Percentiles rank a stretch among this genome's conserved stretches.
Evolutionary conservation across 192 early-diverging fungal species (phyloP).

Genomic region (Dispira simplex): DNA sequence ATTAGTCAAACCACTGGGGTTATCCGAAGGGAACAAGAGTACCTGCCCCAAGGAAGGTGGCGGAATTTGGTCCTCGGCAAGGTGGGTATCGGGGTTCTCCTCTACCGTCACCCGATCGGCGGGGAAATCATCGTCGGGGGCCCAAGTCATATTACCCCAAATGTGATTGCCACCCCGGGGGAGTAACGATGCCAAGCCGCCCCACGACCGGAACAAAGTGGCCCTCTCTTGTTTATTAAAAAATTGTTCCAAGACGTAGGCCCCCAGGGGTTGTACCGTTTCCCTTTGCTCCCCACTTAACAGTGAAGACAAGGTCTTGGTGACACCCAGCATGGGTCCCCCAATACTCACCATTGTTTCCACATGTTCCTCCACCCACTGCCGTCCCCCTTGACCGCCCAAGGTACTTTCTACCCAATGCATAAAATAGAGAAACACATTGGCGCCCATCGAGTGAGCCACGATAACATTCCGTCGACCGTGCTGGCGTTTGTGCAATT

Average conservation of each 20-base stretch:
- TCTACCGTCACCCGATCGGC: conserved; percentile 22
- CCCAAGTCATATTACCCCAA: conserved; percentile 49
- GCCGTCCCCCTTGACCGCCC: conserved; percentile 48
- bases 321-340: conserved; percentile 71
- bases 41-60: conserved; percentile 33
- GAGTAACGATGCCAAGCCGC: conserved; percentile 55
- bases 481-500: conserved; percentile 27
- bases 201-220: conserved; percentile 68
- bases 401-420: conserved; percentile 60
- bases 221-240: conserved; percentile 62
- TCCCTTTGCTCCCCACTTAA: conserved; percentile 73
- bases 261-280: conserved; percentile 60
- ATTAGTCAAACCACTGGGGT: neutral
- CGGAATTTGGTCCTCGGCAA: neutral
- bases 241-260: conserved; percentile 71
- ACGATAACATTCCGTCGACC: conserved; percentile 38
- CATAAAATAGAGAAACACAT: conserved; percentile 68
- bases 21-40: conserved; percentile 27
- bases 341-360: conserved; percentile 72
- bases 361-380: conserved; percentile 67
- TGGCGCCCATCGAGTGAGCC: conserved; percentile 38
- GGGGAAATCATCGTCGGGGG: conserved; percentile 56
- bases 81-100: conserved; percentile 16
- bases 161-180: conserved; percentile 69
- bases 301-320: conserved; percentile 62